Evolutionary conservation across 1,284 basidiomycete genomes (phyloP).

Genomic region (Vanrija sp.): DNA sequence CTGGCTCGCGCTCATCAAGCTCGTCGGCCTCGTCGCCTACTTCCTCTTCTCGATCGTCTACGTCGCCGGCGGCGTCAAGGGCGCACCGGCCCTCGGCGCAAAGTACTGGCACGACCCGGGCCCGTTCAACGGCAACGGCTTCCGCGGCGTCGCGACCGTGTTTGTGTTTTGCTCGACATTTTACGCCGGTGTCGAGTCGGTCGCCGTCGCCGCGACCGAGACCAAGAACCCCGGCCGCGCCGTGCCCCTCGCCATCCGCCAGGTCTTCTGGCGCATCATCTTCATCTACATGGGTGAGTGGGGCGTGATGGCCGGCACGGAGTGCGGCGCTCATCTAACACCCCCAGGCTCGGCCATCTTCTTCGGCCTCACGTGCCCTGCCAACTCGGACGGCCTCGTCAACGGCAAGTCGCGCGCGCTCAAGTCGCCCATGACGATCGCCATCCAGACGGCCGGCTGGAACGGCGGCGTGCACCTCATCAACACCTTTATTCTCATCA

Average conservation of each 20-base stretch:
- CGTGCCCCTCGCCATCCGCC: conserved; percentile 68
- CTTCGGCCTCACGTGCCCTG: conserved; percentile 74
- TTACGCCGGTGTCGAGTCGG: conserved; percentile 39
- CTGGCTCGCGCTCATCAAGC: conserved; percentile 22
- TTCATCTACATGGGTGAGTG: conserved; percentile 61
- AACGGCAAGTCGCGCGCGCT: conserved; percentile 57
- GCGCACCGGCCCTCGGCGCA: conserved; percentile 47
- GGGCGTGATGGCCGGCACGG: too few species aligned
- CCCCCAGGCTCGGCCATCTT: conserved; percentile 50
- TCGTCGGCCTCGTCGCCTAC: conserved; percentile 26
- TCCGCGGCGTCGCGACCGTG: conserved; percentile 17
- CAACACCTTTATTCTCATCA: conserved; percentile 60
- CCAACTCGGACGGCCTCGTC: conserved; percentile 58
- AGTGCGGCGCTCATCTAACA: too few species aligned
- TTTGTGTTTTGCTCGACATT: conserved; percentile 22
- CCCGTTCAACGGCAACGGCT: conserved; percentile 47
- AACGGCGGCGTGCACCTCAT: conserved; percentile 63
- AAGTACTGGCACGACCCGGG: conserved; percentile 52
- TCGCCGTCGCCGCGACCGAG: conserved; percentile 51
- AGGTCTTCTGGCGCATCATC: conserved; percentile 70
- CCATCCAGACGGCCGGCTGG: conserved; percentile 63
- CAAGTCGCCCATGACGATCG: conserved; percentile 80
- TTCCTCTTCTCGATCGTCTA: conserved; percentile 63
- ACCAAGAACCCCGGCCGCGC: conserved; percentile 65
- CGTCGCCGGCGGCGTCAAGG: conserved; percentile 55